phyloP scores from a whole-genome alignment of 805 yeast genomes.

The Zygosaccharomyces gambellarensis region DNA sequence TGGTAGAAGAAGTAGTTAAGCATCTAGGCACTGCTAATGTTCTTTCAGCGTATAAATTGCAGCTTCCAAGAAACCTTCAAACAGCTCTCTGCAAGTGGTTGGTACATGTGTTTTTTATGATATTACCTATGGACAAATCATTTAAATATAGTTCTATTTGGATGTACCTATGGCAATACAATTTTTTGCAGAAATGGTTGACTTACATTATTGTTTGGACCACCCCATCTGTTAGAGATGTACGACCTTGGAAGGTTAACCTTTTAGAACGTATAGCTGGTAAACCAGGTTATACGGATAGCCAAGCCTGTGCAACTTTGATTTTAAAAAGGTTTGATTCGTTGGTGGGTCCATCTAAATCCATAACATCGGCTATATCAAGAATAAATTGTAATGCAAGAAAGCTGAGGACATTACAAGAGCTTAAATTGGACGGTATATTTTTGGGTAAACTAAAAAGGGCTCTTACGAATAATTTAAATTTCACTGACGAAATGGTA shows the following conservation, averaged over 20 bases:
- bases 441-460: slow-evolving; percentile 12
- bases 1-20: slow-evolving; percentile 27
- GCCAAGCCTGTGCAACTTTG: slow-evolving; percentile 18
- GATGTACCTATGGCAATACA: slow-evolving; percentile 36
- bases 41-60: slow-evolving; percentile 17
- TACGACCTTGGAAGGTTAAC: slow-evolving; percentile 30
- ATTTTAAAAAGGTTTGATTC: slow-evolving; percentile 21
- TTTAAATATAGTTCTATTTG: slow-evolving; percentile 24
- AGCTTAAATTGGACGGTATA: slow-evolving; percentile 12
- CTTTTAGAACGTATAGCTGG: slow-evolving; percentile 21
- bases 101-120: slow-evolving; percentile 28
- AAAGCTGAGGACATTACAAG: slow-evolving; percentile 16
- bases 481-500: slow-evolving; percentile 8
- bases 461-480: slow-evolving; percentile 12
- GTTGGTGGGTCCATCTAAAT: slow-evolving; percentile 14
- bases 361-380: slow-evolving; percentile 12
- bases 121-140: slow-evolving; percentile 13
- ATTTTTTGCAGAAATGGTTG: slow-evolving; percentile 34
- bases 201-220: slow-evolving; percentile 35
- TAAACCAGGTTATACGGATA: slow-evolving; percentile 23
- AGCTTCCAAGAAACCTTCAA: slow-evolving; percentile 26
- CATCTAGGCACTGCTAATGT: slow-evolving; percentile 31
- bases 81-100: slow-evolving; percentile 34
- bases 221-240: slow-evolving; percentile 26
- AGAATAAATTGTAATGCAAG: slow-evolving; percentile 17